phyloP scores from a whole-genome alignment of 371 early-diverging fungal species.

The Rhizopus delemar region DNA sequence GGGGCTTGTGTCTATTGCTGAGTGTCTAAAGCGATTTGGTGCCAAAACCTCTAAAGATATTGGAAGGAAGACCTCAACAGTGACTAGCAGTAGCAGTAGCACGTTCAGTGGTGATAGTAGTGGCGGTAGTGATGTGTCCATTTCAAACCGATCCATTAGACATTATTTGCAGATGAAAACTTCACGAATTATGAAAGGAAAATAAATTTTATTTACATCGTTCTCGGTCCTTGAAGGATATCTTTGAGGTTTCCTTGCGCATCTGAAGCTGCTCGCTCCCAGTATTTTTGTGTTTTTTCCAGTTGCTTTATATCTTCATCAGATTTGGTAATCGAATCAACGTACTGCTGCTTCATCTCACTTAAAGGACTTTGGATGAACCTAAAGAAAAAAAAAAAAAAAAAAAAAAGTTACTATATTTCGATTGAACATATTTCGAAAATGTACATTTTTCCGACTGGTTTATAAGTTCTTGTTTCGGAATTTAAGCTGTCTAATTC shows the following conservation, averaged over 20 bases:
- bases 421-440: constrained; percentile 1
- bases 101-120: constrained; percentile 14
- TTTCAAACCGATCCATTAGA: constrained; percentile 5
- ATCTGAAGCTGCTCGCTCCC: constrained; percentile 67
- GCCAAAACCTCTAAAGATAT: constrained; percentile 48
- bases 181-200: constrained; percentile 20
- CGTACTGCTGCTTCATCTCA: constrained; percentile 58
- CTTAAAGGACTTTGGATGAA: constrained; percentile 66
- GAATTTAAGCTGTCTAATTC: constrained; percentile 65
- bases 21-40: constrained; percentile 30
- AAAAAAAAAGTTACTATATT: background rate
- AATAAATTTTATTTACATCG: constrained; percentile 14
- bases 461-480: constrained; percentile 67
- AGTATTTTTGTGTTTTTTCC: constrained; percentile 76
- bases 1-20: constrained; percentile 29
- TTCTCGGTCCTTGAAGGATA: constrained; percentile 58
- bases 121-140: constrained; percentile 7
- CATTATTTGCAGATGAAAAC: constrained; percentile 27
- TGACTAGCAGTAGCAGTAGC: constrained; percentile 19
- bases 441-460: constrained; percentile 78
- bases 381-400: constrained; percentile 31
- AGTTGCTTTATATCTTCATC: constrained; percentile 62
- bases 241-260: constrained; percentile 72
- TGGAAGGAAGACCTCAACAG: constrained; percentile 22
- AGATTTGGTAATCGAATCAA: constrained; percentile 44